Percentiles rank a stretch among this genome's conserved stretches.
These are phyloP conservation scores for Allomyces arbusculus DNA, from an alignment of 192 early-diverging fungal genomes.

Conservation along the genomic window DNA sequence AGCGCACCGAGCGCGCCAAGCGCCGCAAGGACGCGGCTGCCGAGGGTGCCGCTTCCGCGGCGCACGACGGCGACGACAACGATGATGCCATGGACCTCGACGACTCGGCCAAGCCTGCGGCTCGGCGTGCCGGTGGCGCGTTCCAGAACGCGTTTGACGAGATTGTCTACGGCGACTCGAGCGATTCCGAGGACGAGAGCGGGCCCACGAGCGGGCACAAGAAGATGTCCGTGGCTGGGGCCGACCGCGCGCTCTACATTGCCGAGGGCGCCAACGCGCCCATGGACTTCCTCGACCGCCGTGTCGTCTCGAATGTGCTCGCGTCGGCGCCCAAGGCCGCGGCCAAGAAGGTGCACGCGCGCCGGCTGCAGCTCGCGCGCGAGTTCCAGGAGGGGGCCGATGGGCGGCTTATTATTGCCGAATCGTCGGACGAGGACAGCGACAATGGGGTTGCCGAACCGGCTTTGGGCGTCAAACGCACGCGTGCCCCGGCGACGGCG, in stretches of 20 bases:
- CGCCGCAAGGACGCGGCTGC: slow-evolving; percentile 29
- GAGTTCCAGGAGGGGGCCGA: slow-evolving; percentile 45
- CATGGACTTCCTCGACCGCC: slow-evolving; percentile 77
- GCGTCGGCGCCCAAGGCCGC: neutral
- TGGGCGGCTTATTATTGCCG: slow-evolving; percentile 68
- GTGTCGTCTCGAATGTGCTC: slow-evolving; percentile 40
- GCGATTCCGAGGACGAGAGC: slow-evolving; percentile 32
- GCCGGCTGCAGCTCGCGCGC: slow-evolving; percentile 6
- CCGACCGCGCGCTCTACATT: slow-evolving; percentile 9
- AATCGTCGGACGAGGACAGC: slow-evolving; percentile 34
- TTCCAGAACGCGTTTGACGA: slow-evolving; percentile 1
- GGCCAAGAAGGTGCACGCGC: neutral
- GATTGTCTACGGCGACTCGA: slow-evolving; percentile 7
- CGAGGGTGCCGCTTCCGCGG: slow-evolving; percentile 9
- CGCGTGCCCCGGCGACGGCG: slow-evolving; percentile 9
- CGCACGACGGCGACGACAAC: slow-evolving; percentile 17
- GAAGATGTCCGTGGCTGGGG: neutral
- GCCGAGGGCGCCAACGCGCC: slow-evolving; percentile 21
- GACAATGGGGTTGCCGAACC: slow-evolving; percentile 19
- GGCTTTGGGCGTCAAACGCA: slow-evolving; percentile 7
- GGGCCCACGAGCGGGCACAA: slow-evolving; percentile 15
- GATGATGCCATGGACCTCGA: slow-evolving; percentile 21
- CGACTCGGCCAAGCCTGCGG: slow-evolving; percentile 15
- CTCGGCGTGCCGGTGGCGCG: neutral
- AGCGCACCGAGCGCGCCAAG: slow-evolving; percentile 68